Evolutionary conservation across 176 grass and related monocot species (phyloP), one percentile per base, ranked within the genome.

Genomic region (Musa acuminata): DNA sequence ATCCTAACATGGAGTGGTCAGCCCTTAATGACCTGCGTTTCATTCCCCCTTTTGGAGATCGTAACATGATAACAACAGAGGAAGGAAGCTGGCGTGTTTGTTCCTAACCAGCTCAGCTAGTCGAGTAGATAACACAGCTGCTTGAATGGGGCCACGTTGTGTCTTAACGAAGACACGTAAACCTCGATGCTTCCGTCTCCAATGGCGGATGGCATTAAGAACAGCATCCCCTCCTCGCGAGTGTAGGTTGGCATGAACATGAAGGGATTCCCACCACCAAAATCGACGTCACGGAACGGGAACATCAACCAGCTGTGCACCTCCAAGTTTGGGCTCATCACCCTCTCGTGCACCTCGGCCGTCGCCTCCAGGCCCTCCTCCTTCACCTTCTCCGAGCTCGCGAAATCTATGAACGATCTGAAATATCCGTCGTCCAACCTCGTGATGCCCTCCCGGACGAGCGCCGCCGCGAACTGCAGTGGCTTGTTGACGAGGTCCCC

Each of bases 231-330:
- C 48, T 87, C 85, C 73, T 72, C 74, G n/a, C 80, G 49, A 10
- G 72, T 57, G 68, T 79, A 74, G 13, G 72, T 24, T 7, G 85
- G 85, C 35, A 78, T 75, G 77, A 87, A 75, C 49, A 62, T 70
- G 68, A 76, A 71, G 0, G 85, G 76, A 2, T 14, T 51, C 25
- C 81, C 85, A 14, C 80, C 72, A 19, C 85, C 85, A 23, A 83
- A 87, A 64, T 87, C 76, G 13, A 80, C 49, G 25, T 81, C 54
- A 2, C 65, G 64, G 76, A 87, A 71, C 2, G 80, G 81, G 35
- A 87, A 76, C 54, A 76, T 68, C 17, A 78, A 59, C 85, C 85
- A 87, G 72, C 85, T 80, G n/a, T 77, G 35, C 16, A 80, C 82
- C 19, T 82, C 85, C 22, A 87, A 11, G 62, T 80, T 64, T 1